A percentile compares a stretch with the other conserved stretches of the same genome.
Evolutionary conservation across 2,329 filamentous ascomycete genomes (phyloP).

Genomic region (Ophiostoma perfectum): DNA sequence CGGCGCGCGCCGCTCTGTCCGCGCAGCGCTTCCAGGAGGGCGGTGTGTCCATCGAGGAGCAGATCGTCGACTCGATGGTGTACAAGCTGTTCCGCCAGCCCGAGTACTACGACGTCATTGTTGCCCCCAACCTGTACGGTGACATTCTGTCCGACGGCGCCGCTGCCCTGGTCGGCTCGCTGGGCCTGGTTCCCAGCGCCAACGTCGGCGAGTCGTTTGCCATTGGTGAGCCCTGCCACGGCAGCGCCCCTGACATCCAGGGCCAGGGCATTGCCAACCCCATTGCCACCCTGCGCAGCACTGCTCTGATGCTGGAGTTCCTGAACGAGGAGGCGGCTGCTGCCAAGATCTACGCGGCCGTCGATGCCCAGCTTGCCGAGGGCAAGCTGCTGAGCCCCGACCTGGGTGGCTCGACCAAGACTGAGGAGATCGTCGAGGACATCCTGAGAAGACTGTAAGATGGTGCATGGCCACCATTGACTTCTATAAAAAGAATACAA

Average conservation of each 20-base stretch:
- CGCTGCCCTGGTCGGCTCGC: conserved; percentile 82
- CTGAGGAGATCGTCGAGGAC: conserved; percentile 80
- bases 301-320: conserved; percentile 95
- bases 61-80: conserved; percentile 99
- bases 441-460: conserved; percentile 72
- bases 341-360: conserved; percentile 81
- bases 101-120: conserved; percentile 91
- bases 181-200: conserved; percentile 88
- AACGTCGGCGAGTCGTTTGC: conserved; percentile 93
- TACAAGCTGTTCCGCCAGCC: conserved; percentile 99
- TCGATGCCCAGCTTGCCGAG: conserved; percentile 84
- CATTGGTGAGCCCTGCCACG: conserved; percentile 97
- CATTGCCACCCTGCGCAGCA: conserved; percentile 86
- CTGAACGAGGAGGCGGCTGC: conserved; percentile 81
- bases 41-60: conserved; percentile 72
- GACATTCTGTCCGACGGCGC: conserved; percentile 95
- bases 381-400: conserved; percentile 80
- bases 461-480: neutral
- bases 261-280: conserved; percentile 91
- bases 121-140: conserved; percentile 94
- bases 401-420: conserved; percentile 79
- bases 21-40: conserved; percentile 52
- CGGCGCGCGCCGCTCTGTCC: conserved; percentile 67
- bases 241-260: conserved; percentile 91
- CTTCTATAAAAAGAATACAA: conserved; percentile 2